phyloP scores from a whole-genome alignment of 371 early-diverging fungal species.

The Mortierella sp. region DNA sequence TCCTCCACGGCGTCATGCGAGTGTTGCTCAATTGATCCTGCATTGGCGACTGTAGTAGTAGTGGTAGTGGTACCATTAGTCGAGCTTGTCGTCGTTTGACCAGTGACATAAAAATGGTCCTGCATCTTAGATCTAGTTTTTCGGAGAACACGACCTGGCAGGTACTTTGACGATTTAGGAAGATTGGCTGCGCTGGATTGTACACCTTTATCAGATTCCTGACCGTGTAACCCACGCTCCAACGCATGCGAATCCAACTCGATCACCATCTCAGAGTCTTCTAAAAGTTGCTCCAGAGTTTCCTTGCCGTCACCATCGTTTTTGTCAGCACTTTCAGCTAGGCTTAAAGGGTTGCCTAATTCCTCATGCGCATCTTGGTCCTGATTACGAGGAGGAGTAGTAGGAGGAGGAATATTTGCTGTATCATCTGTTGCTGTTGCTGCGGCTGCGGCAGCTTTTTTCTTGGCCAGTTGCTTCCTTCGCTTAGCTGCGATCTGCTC shows the following conservation, averaged over 20 bases:
- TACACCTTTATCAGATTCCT: background rate
- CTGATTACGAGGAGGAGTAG: background rate
- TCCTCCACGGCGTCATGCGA: background rate
- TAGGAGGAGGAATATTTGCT: too few relatives aligned
- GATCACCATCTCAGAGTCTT: background rate
- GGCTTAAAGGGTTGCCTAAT: background rate
- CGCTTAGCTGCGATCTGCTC: conserved; percentile 37
- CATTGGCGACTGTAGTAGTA: background rate
- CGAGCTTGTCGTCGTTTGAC: background rate
- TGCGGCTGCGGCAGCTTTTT: conserved; percentile 21
- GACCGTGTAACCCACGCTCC: conserved; percentile 18
- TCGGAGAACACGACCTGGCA: conserved; percentile 48
- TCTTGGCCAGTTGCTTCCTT: conserved; percentile 28
- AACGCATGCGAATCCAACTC: conserved; percentile 11
- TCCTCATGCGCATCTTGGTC: background rate
- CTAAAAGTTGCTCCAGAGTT: background rate
- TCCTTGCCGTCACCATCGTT: background rate
- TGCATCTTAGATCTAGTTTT: conserved; percentile 16
- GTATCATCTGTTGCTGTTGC: background rate
- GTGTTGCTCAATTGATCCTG: background rate
- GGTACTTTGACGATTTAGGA: conserved; percentile 43
- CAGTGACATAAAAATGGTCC: background rate
- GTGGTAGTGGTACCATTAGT: background rate
- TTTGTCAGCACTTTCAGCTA: background rate
- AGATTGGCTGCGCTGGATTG: conserved; percentile 21